A percentile compares a stretch with the other conserved stretches of the same genome.
Evolutionary conservation across 768 basidiomycete species (phyloP).

Genomic region (Tremella fuciformis): DNA sequence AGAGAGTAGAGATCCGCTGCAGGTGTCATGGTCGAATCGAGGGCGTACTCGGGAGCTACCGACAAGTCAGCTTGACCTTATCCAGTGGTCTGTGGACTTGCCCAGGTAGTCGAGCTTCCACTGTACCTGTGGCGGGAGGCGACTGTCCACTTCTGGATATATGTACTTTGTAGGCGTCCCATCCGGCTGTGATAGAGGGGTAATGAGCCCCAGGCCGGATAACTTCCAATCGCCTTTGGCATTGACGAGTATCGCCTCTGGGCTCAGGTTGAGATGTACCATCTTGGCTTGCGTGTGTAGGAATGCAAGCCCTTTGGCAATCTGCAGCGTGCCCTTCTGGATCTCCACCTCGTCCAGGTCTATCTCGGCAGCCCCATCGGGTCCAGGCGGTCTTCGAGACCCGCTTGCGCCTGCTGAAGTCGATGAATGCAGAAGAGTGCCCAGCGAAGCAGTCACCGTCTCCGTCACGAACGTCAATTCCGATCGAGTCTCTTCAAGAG

Average conservation of each 20-base stretch:
- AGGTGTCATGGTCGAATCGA: constrained; percentile 81
- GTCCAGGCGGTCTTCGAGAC: constrained; percentile 30
- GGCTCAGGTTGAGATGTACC: constrained; percentile 85
- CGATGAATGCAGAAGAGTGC: constrained; percentile 44
- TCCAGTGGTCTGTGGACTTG: constrained; percentile 50
- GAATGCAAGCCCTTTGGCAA: constrained; percentile 63
- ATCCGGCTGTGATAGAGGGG: constrained; percentile 65
- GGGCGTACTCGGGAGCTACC: constrained; percentile 85
- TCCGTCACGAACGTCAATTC: constrained; percentile 94
- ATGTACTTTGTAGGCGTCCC: constrained; percentile 80
- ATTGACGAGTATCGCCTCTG: constrained; percentile 86
- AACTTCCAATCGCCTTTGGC: constrained; percentile 96
- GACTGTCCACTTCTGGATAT: constrained; percentile 80
- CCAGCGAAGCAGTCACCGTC: constrained; percentile 75
- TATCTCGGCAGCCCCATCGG: constrained; percentile 54
- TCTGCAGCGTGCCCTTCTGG: constrained; percentile 91
- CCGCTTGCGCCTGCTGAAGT: constrained; percentile 7
- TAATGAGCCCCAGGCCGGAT: constrained; percentile 81
- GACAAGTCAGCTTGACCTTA: not conserved
- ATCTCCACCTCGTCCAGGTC: constrained; percentile 99
- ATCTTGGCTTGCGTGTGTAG: constrained; percentile 86
- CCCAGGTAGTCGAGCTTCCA: constrained; percentile 94
- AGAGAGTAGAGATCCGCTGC: constrained; percentile 82
- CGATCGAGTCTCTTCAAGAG: constrained; percentile 83
- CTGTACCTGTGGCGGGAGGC: constrained; percentile 76